Base-by-base conservation (phyloP, 1,284 basidiomycete genomes). In the Amylostereum areolatum region DNA sequence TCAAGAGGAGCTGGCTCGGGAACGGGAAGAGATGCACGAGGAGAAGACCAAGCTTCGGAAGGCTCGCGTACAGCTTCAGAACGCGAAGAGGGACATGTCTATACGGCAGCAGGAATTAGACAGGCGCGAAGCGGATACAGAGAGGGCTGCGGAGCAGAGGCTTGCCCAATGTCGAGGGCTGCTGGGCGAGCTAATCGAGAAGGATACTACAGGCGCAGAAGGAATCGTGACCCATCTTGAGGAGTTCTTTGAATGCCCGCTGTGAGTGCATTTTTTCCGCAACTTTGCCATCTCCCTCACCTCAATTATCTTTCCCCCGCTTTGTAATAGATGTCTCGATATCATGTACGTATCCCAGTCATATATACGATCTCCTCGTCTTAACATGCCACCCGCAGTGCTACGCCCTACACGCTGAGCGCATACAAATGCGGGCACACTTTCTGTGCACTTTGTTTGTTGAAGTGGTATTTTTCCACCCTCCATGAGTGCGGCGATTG, bases 391-490 rank as follows among this genome's bases (percentile, higher is more conserved):
- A 9, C 18, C 35, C 33, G 7, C 47, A 76, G 81, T 63, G 77
- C 83, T 2, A 72, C 72, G 51, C 84, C 83, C 9, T 80, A 80
- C 57, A 66, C 67, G n/a, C 64, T 85, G 42, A 74, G 69, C 46
- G 73, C 80, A 6, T 69, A 68, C 24, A 62, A 66, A 41, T 85
- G 83, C 52, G 83, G 84, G 2, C 83, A 85, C 57, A 74, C 80
- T 1, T 85, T 81, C 59, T 84, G 81, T 59, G 75, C 77, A 24
- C 64, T 79, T 32, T 85, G 81, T 61, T 77, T 82, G 51, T 60
- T 85, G 25, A 78, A 78, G 58, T 83, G 80, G 78, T 78, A 78
- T 63, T 85, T 85, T 66, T 78, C 81, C 51, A 74, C 75, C 43
- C 64, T 83, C 34, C 81, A 83, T 62, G 68, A 67, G 1, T 85